Base-by-base conservation (phyloP, 1,284 basidiomycete genomes). In the Coriolopsis trogii region DNA sequence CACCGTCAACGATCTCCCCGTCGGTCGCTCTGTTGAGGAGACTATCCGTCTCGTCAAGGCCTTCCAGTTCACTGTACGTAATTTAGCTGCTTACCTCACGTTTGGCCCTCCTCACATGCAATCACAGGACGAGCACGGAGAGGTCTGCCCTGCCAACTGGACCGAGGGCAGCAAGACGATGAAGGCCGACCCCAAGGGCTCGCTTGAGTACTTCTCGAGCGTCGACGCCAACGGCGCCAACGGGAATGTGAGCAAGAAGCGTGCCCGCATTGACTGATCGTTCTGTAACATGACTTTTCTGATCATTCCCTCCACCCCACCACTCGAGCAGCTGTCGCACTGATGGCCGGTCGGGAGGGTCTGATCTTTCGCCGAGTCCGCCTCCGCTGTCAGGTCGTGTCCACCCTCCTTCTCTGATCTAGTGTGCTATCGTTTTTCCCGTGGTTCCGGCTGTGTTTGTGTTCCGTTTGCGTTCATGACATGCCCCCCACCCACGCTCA, bases 61-160 rank as follows among this genome's bases (percentile, higher is more conserved):
- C 12, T 94, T 95, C 87, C 92, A 95, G 68, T 91, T 87, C 70
- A 87, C 85, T 28, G 89, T 91, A 65, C 36, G 86, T 31, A 15
- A 24, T 23, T n/a, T n/a, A n/a, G n/a, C 41, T 8, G 40, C 15
- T 16, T 24, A 13, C 28, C 6, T 18, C n/a, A 12, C 9, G 2
- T 12, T 3, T 26, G 3, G 26, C 24, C 43, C 39, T n/a, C 21
- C 40, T 44, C 8, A 34, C 21, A 3, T 20, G 6, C 42, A 16
- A 0, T 18, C 26, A 4, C 56, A 90, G 87, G 92, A 95, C 61
- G 77, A 88, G 71, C 81, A 93, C 67, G 93, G 93, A 39, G 92
- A 95, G 70, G 91, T 93, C 43, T 95, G 93, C 79, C 93, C 93
- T 20, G 87, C 85, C 23, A 91, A 91, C 74, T 95, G 93, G 93